Percentiles rank a stretch among this genome's conserved stretches.
phyloP scores from a whole-genome alignment of 352 stramenopile species.

The Thalassiosira livingstoniorum region DNA sequence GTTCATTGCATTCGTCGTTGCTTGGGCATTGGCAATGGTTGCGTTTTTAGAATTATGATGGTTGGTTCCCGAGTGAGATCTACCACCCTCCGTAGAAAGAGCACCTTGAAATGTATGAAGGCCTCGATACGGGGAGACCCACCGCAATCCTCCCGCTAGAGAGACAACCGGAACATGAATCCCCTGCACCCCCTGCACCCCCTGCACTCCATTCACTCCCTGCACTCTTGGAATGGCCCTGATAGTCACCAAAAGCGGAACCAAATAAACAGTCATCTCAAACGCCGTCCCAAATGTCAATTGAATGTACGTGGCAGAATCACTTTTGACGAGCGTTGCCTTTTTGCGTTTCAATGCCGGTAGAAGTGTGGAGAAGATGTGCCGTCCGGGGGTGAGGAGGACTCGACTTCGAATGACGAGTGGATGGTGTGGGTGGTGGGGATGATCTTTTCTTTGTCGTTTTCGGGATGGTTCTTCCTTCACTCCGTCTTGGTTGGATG shows the following conservation, averaged over 20 bases:
- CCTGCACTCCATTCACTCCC: background rate
- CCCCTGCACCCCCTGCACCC: background rate
- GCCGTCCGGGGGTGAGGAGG: constrained; percentile 66
- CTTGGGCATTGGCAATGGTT: background rate
- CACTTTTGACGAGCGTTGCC: constrained; percentile 55
- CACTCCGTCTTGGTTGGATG: too few species aligned
- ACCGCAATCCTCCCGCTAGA: constrained; percentile 27
- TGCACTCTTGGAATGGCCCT: constrained; percentile 49
- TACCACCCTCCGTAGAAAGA: too few species aligned
- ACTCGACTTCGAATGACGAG: constrained; percentile 57
- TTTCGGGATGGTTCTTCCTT: too few species aligned
- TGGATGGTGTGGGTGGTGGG: background rate
- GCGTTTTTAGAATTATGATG: background rate
- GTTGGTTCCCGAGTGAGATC: too few species aligned
- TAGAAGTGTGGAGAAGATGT: constrained; percentile 66
- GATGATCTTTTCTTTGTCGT: background rate
- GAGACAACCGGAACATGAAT: background rate
- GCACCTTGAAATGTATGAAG: constrained; percentile 45
- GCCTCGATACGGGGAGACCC: constrained; percentile 59
- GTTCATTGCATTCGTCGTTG: background rate
- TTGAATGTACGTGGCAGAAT: constrained; percentile 54
- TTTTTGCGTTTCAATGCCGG: constrained; percentile 70
- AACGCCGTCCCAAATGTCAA: constrained; percentile 80
- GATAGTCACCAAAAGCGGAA: constrained; percentile 72
- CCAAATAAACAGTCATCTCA: constrained; percentile 80